Evolutionary conservation across 2,329 filamentous ascomycete genomes (phyloP), one percentile per base, ranked within the genome.

Genomic region (Didymella exigua): DNA sequence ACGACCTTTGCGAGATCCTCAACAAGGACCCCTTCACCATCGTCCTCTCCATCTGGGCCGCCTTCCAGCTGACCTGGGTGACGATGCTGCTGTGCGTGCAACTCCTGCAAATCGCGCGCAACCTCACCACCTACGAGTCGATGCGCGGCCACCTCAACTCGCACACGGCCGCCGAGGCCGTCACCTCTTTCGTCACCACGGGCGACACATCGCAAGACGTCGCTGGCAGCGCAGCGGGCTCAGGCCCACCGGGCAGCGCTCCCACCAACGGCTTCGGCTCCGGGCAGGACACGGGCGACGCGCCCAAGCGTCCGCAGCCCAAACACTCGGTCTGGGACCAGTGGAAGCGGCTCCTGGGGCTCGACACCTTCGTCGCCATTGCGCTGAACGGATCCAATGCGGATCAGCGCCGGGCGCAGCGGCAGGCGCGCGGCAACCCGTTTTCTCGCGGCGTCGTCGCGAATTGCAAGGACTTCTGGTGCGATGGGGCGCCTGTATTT

Each of bases 401-500:
- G 63, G 77, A 82, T 63, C 61, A 76, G 62, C 59, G 74, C 65
- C 53, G 53, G 14, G 44, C 56, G 2, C 59, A 56, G 55, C 70
- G 43, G 21, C 60, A 54, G 67, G 75, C 81, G 60, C 81, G 81
- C 51, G 83, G 82, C 62, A 99, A 98, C 72, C 93, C 93, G 0
- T 99, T 93, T 75, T 93, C 87, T 54, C 83, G 87, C 27, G 95
- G 95, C 7, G 82, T 91, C 33, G 66, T 96, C n/a, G 84, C 87
- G 55, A 99, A 99, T 72, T 99, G 95, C 76, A 89, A 86, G 62
- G 96, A 99, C 75, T 99, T 99, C 74, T 98, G 93, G 91, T 93
- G 90, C 68, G 95, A 98, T 71, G 86, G 90, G 1, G 88, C 90
- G 2, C 89, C 93, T 0, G 75, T 96, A 16, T 93, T 96, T 72